Evolutionary conservation across 179 eudicot genomes (phyloP).

Genomic region (Kewa caespitosa): DNA sequence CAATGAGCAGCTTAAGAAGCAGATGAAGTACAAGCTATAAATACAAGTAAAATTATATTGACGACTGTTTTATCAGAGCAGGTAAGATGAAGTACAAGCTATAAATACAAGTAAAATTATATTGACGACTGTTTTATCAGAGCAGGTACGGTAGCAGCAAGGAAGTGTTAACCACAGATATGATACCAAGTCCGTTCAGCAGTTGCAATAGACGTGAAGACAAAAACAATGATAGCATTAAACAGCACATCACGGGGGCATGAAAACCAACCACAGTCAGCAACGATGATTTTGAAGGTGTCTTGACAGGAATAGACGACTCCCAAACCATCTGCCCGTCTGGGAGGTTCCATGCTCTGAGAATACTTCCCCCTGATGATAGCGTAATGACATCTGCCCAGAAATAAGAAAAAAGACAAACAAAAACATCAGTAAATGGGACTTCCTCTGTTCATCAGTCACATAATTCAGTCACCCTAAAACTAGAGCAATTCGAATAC

Average conservation of each 20-base stretch:
- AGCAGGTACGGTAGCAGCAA: slow-evolving; percentile 4
- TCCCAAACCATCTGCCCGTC: slow-evolving; percentile 99
- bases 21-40: background rate
- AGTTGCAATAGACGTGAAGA: background rate
- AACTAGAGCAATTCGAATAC: background rate
- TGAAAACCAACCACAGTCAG: slow-evolving; percentile 64
- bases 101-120: slow-evolving; percentile 1
- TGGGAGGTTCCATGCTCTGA: slow-evolving; percentile 99
- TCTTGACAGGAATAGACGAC: slow-evolving; percentile 61
- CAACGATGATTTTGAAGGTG: slow-evolving; percentile 63
- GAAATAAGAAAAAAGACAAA: slow-evolving; percentile 2
- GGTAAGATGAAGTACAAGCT: slow-evolving; percentile 1
- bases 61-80: slow-evolving; percentile 1
- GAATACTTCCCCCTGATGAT: slow-evolving; percentile 75
- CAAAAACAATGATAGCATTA: background rate
- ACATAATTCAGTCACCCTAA: background rate
- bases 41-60: background rate
- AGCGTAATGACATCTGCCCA: slow-evolving; percentile 76
- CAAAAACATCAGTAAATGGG: background rate
- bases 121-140: background rate
- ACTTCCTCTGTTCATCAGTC: background rate
- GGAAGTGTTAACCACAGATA: background rate
- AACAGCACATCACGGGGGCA: no score
- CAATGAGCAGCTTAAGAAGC: background rate
- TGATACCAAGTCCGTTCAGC: background rate